Evolutionary conservation across 2,329 filamentous ascomycete genomes (phyloP), one percentile per base, ranked within the genome.

Genomic region (Phialophora macrospora): DNA sequence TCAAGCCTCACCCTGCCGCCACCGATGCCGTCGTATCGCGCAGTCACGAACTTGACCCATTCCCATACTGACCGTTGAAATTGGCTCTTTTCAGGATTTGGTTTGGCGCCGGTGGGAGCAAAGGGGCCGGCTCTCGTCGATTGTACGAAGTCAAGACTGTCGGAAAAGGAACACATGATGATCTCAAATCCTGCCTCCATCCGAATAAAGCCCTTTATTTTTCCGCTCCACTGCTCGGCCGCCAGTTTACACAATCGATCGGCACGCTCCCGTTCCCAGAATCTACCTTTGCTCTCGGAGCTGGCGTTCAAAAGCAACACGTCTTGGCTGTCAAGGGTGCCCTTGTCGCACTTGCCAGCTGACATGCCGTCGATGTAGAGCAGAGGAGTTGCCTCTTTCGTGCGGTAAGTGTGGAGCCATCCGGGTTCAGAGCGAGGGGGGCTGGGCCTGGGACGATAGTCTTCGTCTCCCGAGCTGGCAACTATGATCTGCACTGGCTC

Each of bases 101-200:
- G 22, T 14, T 55, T n/a, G 6, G 52, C 57, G 3, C 38, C 58
- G 9, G 30, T 48, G 2, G 49, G 55, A 20, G 56, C 30, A 26
- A 63, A 55, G 30, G 51, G 28, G 20, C 61, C 65, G 1, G 72
- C 73, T 58, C 73, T 72, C 9, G 71, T 75, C 22, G 80, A 76
- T 5, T 74, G 72, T 6, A 77, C 68, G 5, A 77, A 66, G 12
- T 77, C 72, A 1, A 83, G 69, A 68, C 79, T 73, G 12, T 77
- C 72, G 38, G 75, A 75, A 68, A 92, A 91, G 60, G 88, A 79
- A 74, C 89, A 92, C 22, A 89, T 79, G 57, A 91, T 88, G 60
- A 90, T 81, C 75, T 92, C 89, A 69, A 91, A 91, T 0, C 89
- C 89, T 20, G 83, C 82, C 72, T 92, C 89, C 82, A 88, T 88